Evolutionary conservation across 2,329 filamentous ascomycete species (phyloP), one percentile per base, ranked within the genome.

Genomic region (Paramyrothecium roridum): DNA sequence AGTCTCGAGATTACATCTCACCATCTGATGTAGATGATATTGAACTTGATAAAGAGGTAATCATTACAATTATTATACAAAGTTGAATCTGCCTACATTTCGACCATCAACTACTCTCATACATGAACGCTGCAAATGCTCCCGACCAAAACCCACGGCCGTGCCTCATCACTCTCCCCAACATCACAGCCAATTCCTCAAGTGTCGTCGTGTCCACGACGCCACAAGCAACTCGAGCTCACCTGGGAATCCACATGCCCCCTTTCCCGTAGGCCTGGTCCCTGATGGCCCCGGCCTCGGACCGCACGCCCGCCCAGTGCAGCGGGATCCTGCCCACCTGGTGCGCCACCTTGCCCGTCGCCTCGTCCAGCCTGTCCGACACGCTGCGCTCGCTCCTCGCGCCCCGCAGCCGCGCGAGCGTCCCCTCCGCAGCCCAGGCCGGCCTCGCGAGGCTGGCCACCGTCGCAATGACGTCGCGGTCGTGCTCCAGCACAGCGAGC

Each of bases 261-360:
- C 80, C 80, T 21, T 69, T 76, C 2, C 80, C 80, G 54, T 76
- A 74, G 2, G 70, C 70, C 48, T 73, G 73, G 59, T 88, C 83
- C 59, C 75, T 75, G 64, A 77, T 64, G 26, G 73, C 69, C 10
- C 72, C 76, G 2, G 73, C 69, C 13, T 77, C 71, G 10, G 78
- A 82, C 52, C 86, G 75, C 47, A 89, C 75, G 0, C 86, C 86
- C 3, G 80, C 73, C 62, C 74, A 73, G 64, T 88, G 83, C 48
- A 86, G 61, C 2, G 85, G 85, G 3, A 88, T 73, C 53, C 76
- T 75, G 57, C 87, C 84, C 8, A 87, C 73, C 43, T 77, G 73
- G 56, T 75, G 78, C 68, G 86, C 82, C 3, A 82, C 74, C 20
- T 69, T 74, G 17, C 76, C 73, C 22, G 81, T 74, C 2, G 76